Evolutionary conservation across 192 early-diverging fungal species (phyloP), one percentile per base, ranked within the genome.

Genomic region (Obelidium mucronatum): DNA sequence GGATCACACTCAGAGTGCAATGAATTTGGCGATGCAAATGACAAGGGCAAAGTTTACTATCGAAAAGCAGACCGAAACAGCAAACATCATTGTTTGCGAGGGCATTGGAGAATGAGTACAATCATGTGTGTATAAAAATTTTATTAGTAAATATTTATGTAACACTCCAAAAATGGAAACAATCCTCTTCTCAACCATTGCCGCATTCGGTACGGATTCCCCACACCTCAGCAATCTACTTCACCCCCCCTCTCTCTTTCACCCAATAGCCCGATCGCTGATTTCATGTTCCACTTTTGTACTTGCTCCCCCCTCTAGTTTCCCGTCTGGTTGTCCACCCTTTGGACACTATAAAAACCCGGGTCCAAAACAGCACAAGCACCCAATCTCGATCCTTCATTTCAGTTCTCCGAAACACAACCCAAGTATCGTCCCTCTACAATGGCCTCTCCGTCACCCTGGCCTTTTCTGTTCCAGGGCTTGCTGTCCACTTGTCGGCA

Each of bases 291-390:
- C 51, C n/a, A n/a, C n/a, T 15, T 13, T 52, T n/a, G 13, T n/a
- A n/a, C n/a, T 52, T 52, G 51, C 13, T n/a, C n/a, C n/a, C n/a
- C 51, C 51, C 13, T 52, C n/a, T n/a, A 52, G 54, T 87, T 35
- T 81, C 93, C 3, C 78, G 93, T 28, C 67, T 85, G 24, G 70
- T 84, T 40, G 91, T 92, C 5, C 91, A 94, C 78, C 93, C 93
- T 24, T 75, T 95, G 55, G 93, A 95, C 77, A 93, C 93, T 35
- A 69, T 95, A 67, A 93, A 94, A 51, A 92, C 91, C 31, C 80
- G 88, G 22, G 74, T 91, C 62, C 93, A 93, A 71, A 66, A 65
- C 67, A 73, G 72, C 40, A 71, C 35, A 59, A 75, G 40, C 73
- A 80, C 36, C 33, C 2, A 67, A 22, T 51, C 70, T 36, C 73